phyloP scores from a whole-genome alignment of 2,329 filamentous ascomycete genomes.

The Macrophomina pseudophaseolina region DNA sequence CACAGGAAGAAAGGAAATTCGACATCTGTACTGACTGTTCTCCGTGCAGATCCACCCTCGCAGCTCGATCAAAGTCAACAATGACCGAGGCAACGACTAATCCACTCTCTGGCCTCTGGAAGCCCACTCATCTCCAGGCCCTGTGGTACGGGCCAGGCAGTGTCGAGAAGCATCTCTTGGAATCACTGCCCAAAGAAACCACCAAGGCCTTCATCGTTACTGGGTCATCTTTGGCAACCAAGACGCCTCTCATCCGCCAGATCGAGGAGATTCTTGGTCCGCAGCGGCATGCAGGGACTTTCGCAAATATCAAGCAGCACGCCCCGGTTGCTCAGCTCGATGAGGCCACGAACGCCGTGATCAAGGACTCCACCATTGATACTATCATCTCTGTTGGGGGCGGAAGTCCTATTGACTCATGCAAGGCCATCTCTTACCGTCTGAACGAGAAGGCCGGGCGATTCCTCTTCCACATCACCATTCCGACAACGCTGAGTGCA shows the following conservation, averaged over 20 bases:
- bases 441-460: constrained; percentile 42
- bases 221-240: constrained; percentile 58
- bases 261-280: constrained; percentile 55
- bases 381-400: constrained; percentile 62
- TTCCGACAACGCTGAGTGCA: constrained; percentile 52
- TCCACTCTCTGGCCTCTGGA: constrained; percentile 57
- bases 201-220: constrained; percentile 65
- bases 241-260: constrained; percentile 58
- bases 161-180: constrained; percentile 54
- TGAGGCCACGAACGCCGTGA: constrained; percentile 55
- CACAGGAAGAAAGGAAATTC: too few relatives aligned
- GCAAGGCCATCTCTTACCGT: constrained; percentile 46
- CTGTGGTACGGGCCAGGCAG: constrained; percentile 57
- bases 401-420: constrained; percentile 59
- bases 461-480: constrained; percentile 45
- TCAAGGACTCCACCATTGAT: constrained; percentile 54
- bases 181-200: constrained; percentile 48
- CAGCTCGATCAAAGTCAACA: constrained; percentile 27
- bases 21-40: too few relatives aligned
- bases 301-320: constrained; percentile 61
- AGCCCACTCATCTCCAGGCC: constrained; percentile 55
- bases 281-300: constrained; percentile 58
- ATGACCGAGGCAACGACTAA: constrained; percentile 51
- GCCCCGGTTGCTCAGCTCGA: constrained; percentile 61
- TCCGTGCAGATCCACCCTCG: not conserved